Evolutionary conservation across 2,329 filamentous ascomycete species (phyloP), one percentile per base, ranked within the genome.

Genomic region (Herpotrichia juniperi): DNA sequence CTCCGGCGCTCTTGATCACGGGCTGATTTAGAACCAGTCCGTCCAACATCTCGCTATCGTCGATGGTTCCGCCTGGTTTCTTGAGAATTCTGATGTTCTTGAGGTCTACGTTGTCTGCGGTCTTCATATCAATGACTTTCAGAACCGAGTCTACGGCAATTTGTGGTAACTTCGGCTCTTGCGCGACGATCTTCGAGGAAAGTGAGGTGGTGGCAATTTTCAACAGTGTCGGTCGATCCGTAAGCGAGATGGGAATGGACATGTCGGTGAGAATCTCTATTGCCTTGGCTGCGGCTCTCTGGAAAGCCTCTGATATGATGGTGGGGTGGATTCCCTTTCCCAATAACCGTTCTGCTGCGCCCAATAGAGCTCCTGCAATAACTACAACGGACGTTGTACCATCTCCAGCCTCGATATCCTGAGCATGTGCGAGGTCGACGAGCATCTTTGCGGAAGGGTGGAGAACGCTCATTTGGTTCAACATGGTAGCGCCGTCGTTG

Each of bases 361-460:
- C 93, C 42, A 99, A 84, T 66, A 99, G 82, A 78, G 91, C 96
- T 72, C 94, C 96, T 66, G 91, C 94, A 77, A 99, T 96, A 62
- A 99, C 94, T 25, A 99, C 94, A 22, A 99, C 94, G 3, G 93
- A 97, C 30, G 94, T 99, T 50, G 94, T 99, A 68, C 94, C 96
- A 75, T 99, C 94, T 79, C 94, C 94, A 58, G 94, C 94, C 77
- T 99, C 94, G 56, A 99, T 92, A 80, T 99, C 94, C 76, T 99
- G 94, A 61, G 94, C 94, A 63, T 94, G 91, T 68, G 93, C 96
- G 57, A 99, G 85, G 76, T 99, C 93, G 69, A 99, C 94, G 63
- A 99, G 83, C 94, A 99, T 99, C 81, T 96, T 97, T 46, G 94
- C 94, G 43, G 96, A 96, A n/a, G 94, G 94, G 74, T 99, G 94